Evolutionary conservation across 257 asterid species (phyloP), one percentile per base, ranked within the genome.

Genomic region (Forsythia viridissima): DNA sequence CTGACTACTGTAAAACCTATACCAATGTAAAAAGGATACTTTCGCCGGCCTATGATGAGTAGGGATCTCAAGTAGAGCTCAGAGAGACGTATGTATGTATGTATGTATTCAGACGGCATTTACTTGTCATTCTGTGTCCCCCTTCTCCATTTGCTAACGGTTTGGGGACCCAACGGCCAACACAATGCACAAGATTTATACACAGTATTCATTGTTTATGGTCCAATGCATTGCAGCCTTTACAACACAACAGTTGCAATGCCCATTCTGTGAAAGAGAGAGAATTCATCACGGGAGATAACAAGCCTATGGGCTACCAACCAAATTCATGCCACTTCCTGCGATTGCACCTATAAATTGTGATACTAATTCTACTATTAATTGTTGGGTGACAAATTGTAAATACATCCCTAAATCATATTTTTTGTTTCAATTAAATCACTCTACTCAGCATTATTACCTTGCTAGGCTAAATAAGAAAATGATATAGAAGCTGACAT

Each of bases 61-160:
- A 75, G 72, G 74, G 61, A 66, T 30, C 52, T 63, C 39, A 18
- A 42, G 57, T 44, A 73, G 73, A 77, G 73, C 13, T 48, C 69
- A 66, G 66, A 24, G n/a, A 41, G 12, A 13, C n/a, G 21, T 2
- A 40, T 73, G 44, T 36, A 5, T 13, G 8, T 16, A 21, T 37
- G 46, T 63, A 46, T 43, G 10, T 55, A 70, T 67, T 21, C 79
- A 73, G 66, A 70, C 21, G 24, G 65, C 73, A 59, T 77, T 75
- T 79, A 84, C 77, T 51, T 67, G 79, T 71, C 73, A 71, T 81
- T 78, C 74, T 38, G 74, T 81, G 83, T 81, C 78, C 43, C 43
- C 71, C 76, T 78, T 40, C 51, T 18, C 70, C 73, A 30, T 7
- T 46, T 41, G 39, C 39, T 80, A 80, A 81, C 83, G 85, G 85